Base-by-base conservation (phyloP, 257 asterid genomes). In the Nemophila menziesii region DNA sequence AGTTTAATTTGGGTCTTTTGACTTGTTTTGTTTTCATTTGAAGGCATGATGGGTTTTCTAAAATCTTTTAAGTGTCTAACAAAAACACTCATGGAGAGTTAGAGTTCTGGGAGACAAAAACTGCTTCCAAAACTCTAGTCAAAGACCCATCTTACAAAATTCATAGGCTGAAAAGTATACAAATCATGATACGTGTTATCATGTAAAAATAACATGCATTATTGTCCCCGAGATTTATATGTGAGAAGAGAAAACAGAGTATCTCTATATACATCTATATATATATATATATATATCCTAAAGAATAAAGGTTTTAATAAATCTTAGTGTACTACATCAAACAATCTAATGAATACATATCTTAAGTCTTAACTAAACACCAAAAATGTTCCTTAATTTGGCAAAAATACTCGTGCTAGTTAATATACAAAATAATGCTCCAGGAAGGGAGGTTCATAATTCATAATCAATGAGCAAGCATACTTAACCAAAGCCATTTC, bases 401-500 rank as follows among this genome's bases (percentile, higher is more conserved):
- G 36, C 36, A 29, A 29, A 29, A 13, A 29, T 24, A 24, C 8
- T 29, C 36, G 9, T 7, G 12, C 36, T 13, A 29, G 8, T 13
- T 29, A 29, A 29, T 29, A 10, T 29, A 7, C 36, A 29, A 29
- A 29, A 29, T 29, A 7, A 2, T 29, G 2, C n/a, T n/a, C 36
- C 36, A 7, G 36, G 36, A 2, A 7, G 36, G 36, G 12, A n/a
- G n/a, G n/a, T n/a, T n/a, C n/a, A n/a, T n/a, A 24, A 24, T 24
- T 29, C 16, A 52, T 38, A 18, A 18, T 18, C 20, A 46, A 55
- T 19, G 43, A 37, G 33, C 4, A 16, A 74, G 11, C 22, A 46
- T 16, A 46, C 67, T 56, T 46, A 65, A 51, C 84, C 78, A 65
- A 19, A 70, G 82, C 99, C 94, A 85, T 67, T 61, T 81, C 11